Conservation (phyloP, 805 yeast genomes). For the Zygotorulaspora danielsina region DNA sequence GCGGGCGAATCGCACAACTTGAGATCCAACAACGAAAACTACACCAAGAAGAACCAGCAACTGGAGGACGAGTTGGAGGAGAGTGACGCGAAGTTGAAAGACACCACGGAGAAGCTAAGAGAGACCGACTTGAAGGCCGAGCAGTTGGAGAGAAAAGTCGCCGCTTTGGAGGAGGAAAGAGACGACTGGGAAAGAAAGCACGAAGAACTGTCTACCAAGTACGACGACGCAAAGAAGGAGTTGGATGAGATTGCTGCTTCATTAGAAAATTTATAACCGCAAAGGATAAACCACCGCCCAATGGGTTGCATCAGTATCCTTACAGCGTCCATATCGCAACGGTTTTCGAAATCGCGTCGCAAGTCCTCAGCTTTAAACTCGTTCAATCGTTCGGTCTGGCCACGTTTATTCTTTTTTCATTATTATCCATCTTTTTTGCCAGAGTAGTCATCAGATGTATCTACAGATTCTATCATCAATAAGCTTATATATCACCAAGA, state of each 20-base stretch:
- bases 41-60: conserved; percentile 81
- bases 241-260: conserved; percentile 95
- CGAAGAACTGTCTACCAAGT: conserved; percentile 81
- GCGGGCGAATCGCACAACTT: conserved; percentile 89
- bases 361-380: neutral
- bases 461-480: neutral
- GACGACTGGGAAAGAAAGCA: conserved; percentile 85
- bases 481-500: neutral
- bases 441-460: neutral
- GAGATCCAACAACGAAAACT: conserved; percentile 84
- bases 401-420: neutral
- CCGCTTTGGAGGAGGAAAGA: conserved; percentile 87
- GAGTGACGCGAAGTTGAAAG: conserved; percentile 85
- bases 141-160: conserved; percentile 89
- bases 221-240: conserved; percentile 82
- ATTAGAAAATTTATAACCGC: conserved; percentile 55
- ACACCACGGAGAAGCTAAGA: conserved; percentile 89
- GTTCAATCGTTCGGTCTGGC: neutral
- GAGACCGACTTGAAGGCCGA: conserved; percentile 95
- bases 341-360: neutral
- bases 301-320: neutral
- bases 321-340: neutral
- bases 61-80: conserved; percentile 89
- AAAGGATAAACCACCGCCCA: neutral
- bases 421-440: neutral